Evolutionary conservation across 129 eudicot genomes (phyloP).

Genomic region (Escallonia rubra): DNA sequence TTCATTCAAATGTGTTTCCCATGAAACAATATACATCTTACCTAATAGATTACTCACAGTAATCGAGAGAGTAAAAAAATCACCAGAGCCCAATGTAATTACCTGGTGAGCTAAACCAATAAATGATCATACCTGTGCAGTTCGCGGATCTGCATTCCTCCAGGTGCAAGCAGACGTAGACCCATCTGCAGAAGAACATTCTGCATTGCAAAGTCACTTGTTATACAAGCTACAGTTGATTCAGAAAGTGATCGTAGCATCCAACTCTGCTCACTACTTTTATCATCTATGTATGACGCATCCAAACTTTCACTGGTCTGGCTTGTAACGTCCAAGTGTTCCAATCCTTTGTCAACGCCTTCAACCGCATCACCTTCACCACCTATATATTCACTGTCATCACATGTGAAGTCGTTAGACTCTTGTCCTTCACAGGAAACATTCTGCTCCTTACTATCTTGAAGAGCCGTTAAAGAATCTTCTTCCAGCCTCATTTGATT

Average conservation of each 20-base stretch:
- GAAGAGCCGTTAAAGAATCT: constrained; percentile 20
- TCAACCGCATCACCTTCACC: constrained; percentile 34
- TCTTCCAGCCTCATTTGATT: constrained; percentile 71
- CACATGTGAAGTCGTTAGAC: neutral
- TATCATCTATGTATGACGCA: constrained; percentile 51
- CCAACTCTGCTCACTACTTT: constrained; percentile 96
- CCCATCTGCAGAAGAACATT: constrained; percentile 97
- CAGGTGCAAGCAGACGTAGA: constrained; percentile 84
- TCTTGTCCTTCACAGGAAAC: constrained; percentile 12
- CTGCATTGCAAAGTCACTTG: constrained; percentile 94
- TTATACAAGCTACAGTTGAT: constrained; percentile 89
- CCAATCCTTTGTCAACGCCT: constrained; percentile 22
- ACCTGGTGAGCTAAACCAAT: neutral
- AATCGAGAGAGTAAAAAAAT: no score
- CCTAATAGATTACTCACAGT: no score
- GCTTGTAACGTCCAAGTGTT: constrained; percentile 33
- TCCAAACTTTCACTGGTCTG: constrained; percentile 48
- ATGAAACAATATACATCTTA: no score
- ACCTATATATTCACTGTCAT: neutral
- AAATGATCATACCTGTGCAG: constrained; percentile 62
- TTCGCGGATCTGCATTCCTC: constrained; percentile 98
- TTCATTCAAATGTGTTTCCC: no score
- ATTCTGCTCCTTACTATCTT: constrained; percentile 10
- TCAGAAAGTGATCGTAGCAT: constrained; percentile 86
- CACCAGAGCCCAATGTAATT: neutral